Base-by-base conservation (phyloP, 1,139 yeast genomes). In the Sugiyamaella novakii region DNA sequence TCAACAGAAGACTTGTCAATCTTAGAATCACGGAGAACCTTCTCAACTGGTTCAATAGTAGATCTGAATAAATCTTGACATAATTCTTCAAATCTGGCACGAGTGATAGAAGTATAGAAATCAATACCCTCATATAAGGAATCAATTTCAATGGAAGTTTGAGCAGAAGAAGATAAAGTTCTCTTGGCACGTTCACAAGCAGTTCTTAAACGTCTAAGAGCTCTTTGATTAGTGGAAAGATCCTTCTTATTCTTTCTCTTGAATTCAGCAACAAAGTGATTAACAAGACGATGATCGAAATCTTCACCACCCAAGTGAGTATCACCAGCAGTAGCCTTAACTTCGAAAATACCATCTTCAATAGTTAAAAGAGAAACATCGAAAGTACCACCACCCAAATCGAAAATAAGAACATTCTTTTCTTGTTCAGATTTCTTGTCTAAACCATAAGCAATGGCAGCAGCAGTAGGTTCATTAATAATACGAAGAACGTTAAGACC, bases 231-330 rank as follows among this genome's bases (percentile, higher is more conserved):
- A 65, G 75, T 75, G 62, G 96, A 83, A 72, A 91, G 83, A 74
- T 91, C 98, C 75, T 79, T 78, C 80, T 92, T 91, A 73, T 94
- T 85, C 85, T 91, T 91, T 83, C 88, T 87, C 82, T 88, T 84
- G 92, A 91, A 91, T 72, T 91, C 97, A 69, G 83, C 81, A 76
- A 84, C 83, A 84, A 91, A 91, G 81, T 81, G 88, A 75, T 87
- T 92, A 72, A 91, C 86, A 71, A 91, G 83, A 82, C 89, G 87
- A 83, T 91, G 84, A 77, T 89, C 97, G 78, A 91, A 91, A 81
- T 91, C 98, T 81, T 91, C 96, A 85, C 98, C 98, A 84, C 98
- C 98, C 81, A 91, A 85, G 79, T 91, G 98, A 69, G 98, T 92
- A 80, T 92, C 97, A 88, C 98, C 98, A 73, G 98, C 96, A 68